phyloP scores from a whole-genome alignment of 768 basidiomycete genomes.

The Collybiopsis luxurians region DNA sequence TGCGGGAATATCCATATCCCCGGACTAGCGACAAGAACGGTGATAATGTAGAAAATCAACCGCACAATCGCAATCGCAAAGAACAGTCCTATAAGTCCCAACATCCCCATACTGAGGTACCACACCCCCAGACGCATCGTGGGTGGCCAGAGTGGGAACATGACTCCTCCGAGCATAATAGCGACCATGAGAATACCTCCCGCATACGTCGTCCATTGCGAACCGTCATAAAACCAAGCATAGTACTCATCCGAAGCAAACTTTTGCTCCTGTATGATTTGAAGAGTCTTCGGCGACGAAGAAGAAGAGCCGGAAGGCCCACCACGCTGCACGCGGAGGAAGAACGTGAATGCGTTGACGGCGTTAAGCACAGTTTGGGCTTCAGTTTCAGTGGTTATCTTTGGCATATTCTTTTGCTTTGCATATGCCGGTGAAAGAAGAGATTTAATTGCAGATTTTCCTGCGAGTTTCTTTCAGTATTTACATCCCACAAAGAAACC shows the following conservation, averaged over 20 bases:
- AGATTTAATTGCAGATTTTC: slow-evolving; percentile 91
- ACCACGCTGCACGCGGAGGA: slow-evolving; percentile 86
- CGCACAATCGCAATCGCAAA: slow-evolving; percentile 89
- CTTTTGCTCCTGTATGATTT: slow-evolving; percentile 76
- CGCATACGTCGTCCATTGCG: slow-evolving; percentile 90
- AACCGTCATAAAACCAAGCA: slow-evolving; percentile 96
- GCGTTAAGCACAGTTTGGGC: slow-evolving; percentile 65
- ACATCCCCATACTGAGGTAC: slow-evolving; percentile 88
- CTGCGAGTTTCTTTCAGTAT: slow-evolving; percentile 52
- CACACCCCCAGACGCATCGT: slow-evolving; percentile 91
- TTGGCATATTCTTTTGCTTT: slow-evolving; percentile 79
- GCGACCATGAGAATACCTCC: slow-evolving; percentile 90
- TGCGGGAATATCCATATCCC: slow-evolving; percentile 99
- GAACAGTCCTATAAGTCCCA: slow-evolving; percentile 87
- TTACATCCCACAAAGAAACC: neutral
- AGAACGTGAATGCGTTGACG: slow-evolving; percentile 85
- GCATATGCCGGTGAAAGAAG: slow-evolving; percentile 89
- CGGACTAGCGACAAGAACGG: slow-evolving; percentile 79
- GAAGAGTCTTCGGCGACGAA: slow-evolving; percentile 75
- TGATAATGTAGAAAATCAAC: slow-evolving; percentile 90
- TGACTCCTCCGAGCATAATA: slow-evolving; percentile 93
- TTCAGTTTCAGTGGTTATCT: slow-evolving; percentile 72
- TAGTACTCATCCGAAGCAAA: slow-evolving; percentile 84
- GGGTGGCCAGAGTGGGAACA: slow-evolving; percentile 99
- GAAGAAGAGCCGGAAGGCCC: slow-evolving; percentile 59